These are phyloP conservation scores for Paradendryphiella salina DNA, from an alignment of 2,329 filamentous ascomycete species.

Conservation along the genomic window DNA sequence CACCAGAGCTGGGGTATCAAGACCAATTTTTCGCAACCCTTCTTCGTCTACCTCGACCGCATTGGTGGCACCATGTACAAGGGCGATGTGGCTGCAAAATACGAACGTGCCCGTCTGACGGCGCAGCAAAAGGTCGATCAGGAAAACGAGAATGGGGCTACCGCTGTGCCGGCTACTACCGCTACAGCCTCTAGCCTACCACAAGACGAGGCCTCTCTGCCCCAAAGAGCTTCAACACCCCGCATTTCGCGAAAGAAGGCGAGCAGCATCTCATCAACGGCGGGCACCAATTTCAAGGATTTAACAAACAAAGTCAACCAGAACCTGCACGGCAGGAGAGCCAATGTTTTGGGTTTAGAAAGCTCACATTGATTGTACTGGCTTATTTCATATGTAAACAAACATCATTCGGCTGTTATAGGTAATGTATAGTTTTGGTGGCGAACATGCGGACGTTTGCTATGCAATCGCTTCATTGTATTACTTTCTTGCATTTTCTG, in stretches of 20 bases:
- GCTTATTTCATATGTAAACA: conserved; percentile 16
- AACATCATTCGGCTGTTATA: conserved; percentile 23
- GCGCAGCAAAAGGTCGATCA: conserved; percentile 62
- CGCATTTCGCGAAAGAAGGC: conserved; percentile 50
- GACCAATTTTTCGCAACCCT: conserved; percentile 86
- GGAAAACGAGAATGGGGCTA: conserved; percentile 46
- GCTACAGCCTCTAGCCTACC: conserved; percentile 22
- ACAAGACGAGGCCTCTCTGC: conserved; percentile 30
- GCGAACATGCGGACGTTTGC: conserved; percentile 16
- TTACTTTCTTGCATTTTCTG: conserved; percentile 24
- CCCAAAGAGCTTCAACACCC: conserved; percentile 41
- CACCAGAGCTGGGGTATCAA: conserved; percentile 99
- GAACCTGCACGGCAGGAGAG: conserved; percentile 52
- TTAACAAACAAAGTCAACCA: conserved; percentile 52
- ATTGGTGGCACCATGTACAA: conserved; percentile 81
- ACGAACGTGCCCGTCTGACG: conserved; percentile 59
- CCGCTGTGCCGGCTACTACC: conserved; percentile 16
- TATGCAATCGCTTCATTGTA: conserved; percentile 31
- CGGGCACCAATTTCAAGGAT: conserved; percentile 51
- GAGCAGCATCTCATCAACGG: conserved; percentile 43
- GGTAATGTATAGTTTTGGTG: conserved; percentile 43
- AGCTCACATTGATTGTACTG: conserved; percentile 42
- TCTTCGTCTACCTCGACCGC: conserved; percentile 94
- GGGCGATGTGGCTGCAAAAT: conserved; percentile 62
- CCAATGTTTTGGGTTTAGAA: conserved; percentile 52